phyloP scores from a whole-genome alignment of 768 basidiomycete genomes.

The Gautieria morchelliformis region DNA sequence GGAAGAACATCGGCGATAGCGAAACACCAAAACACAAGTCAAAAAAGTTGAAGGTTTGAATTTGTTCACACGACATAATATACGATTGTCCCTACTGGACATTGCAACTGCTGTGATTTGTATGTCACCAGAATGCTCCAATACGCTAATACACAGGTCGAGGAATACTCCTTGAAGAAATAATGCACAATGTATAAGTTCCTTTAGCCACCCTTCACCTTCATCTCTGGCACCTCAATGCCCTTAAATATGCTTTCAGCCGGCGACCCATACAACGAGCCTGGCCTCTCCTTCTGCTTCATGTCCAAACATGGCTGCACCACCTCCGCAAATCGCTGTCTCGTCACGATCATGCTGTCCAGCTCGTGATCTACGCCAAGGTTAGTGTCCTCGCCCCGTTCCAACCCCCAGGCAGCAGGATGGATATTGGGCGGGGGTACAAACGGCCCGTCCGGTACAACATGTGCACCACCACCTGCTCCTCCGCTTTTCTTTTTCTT shows the following conservation, averaged over 20 bases:
- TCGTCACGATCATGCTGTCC: constrained; percentile 60
- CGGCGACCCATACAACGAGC: constrained; percentile 74
- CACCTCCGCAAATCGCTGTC: constrained; percentile 68
- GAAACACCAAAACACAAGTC: not conserved
- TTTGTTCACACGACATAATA: not conserved
- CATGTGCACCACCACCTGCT: constrained; percentile 19
- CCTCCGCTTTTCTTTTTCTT: constrained; percentile 54
- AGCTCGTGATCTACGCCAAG: constrained; percentile 61
- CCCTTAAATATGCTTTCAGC: constrained; percentile 66
- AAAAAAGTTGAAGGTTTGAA: constrained; percentile 8
- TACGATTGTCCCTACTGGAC: not conserved
- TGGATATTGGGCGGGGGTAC: constrained; percentile 40
- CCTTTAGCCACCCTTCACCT: constrained; percentile 25
- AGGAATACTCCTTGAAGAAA: not conserved
- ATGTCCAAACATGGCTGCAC: constrained; percentile 70
- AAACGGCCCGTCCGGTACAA: constrained; percentile 22
- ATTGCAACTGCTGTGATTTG: not conserved
- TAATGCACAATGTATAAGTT: not conserved
- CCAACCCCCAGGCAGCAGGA: constrained; percentile 63
- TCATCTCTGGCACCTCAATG: constrained; percentile 34
- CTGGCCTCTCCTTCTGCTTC: constrained; percentile 54
- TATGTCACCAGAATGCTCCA: not conserved
- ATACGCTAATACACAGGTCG: constrained; percentile 2
- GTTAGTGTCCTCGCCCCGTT: constrained; percentile 54
- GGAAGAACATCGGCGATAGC: constrained; percentile 25